phyloP scores from a whole-genome alignment of 345 rosid genomes.

The Euphorbia peplus region DNA sequence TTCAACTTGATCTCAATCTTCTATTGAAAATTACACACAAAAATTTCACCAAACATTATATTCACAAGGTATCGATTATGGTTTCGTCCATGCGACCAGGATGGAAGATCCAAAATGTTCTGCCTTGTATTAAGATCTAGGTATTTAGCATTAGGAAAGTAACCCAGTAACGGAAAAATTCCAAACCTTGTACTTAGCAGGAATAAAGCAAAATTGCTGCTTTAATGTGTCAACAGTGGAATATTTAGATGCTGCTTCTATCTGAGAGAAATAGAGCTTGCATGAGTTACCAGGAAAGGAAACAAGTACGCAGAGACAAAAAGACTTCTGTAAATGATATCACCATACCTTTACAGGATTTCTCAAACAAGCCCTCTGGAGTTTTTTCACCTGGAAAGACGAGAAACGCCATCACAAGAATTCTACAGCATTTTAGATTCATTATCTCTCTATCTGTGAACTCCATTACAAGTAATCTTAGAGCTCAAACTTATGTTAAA shows the following conservation, averaged over 20 bases:
- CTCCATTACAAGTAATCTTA: background rate
- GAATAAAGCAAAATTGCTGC: conserved; percentile 71
- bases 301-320: background rate
- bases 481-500: background rate
- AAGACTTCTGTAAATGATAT: conserved; percentile 1
- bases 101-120: background rate
- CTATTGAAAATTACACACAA: background rate
- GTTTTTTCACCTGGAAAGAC: conserved; percentile 67
- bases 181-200: conserved; percentile 82
- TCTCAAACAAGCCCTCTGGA: conserved; percentile 85
- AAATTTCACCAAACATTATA: background rate
- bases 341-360: conserved; percentile 82
- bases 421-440: conserved; percentile 11
- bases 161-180: conserved; percentile 14
- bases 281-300: conserved; percentile 11
- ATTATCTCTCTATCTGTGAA: background rate
- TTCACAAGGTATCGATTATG: background rate
- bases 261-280: conserved; percentile 40
- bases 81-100: background rate
- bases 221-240: conserved; percentile 89
- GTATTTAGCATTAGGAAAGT: background rate
- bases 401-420: conserved; percentile 18
- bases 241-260: conserved; percentile 90
- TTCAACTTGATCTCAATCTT: background rate
- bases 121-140: background rate